Evolutionary conservation across 257 asterid genomes (phyloP), one percentile per base, ranked within the genome.

Genomic region (Euphrasia confusa): DNA sequence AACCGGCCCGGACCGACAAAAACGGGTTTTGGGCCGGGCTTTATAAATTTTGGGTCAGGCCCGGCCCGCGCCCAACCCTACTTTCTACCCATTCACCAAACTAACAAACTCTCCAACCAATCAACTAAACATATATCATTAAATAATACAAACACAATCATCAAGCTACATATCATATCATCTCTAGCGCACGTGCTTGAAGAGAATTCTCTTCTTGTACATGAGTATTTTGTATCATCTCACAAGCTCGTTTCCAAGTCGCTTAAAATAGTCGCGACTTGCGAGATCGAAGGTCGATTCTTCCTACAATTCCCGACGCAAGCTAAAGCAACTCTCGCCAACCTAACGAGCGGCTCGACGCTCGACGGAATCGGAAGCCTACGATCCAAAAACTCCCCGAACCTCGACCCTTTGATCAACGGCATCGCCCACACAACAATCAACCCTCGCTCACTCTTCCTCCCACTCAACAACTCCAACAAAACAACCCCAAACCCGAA

Each of bases 381-480:
- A 0, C 71, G 80, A 48, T 90, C 98, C 78, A 88, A 79, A n/a
- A 88, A 14, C n/a, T 90, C 96, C 58, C 69, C 56, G 17, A 73
- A 72, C 26, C 64, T 79, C 89, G 68, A 69, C 48, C 47, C 81
- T 69, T 75, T 88, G 32, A 90, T 83, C 87, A 90, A 85, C 17
- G 96, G 95, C 75, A 79, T 40, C 2, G 83, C 85, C 98, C 98
- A 88, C 21, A 69, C 61, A 2, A 82, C 88, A 47, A 90, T 73
- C 72, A 61, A 27, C 10, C 86, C 83, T 18, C 65, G 26, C 21
- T 83, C 82, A 63, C 78, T 72, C 63, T 69, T 85, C 71, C 83
- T 78, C 18, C 96, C 96, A 67, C 88, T 90, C 71, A 90, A 76
- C 79, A 90, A 63, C 70, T 90, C 98, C 80, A 90, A 64, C 80